Percentiles rank a stretch among this genome's conserved stretches.
Conservation (phyloP, 2,329 filamentous ascomycete genomes). For the Colletotrichum melonis region DNA sequence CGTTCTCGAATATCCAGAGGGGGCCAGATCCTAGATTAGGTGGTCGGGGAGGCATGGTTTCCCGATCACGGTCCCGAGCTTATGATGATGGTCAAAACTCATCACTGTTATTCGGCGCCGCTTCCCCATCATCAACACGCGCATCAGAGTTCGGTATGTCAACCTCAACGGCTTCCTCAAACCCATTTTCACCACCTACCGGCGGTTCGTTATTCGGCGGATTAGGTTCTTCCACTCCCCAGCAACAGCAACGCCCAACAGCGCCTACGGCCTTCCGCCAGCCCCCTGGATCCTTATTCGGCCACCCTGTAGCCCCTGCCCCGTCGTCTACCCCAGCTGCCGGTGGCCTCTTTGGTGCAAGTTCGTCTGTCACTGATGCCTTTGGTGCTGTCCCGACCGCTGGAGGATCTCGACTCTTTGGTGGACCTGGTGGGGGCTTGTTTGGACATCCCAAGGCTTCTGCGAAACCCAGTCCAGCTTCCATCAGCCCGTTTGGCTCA, state of each 20-base stretch:
- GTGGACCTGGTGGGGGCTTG: not conserved
- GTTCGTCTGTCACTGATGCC: not conserved
- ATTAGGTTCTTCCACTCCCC: too few relatives aligned
- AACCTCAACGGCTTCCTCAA: too few relatives aligned
- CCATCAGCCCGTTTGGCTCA: not conserved
- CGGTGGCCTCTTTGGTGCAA: not conserved
- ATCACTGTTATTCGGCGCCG: too few relatives aligned
- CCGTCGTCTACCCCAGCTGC: not conserved
- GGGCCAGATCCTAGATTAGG: too few relatives aligned
- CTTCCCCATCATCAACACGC: too few relatives aligned
- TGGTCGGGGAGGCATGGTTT: not conserved
- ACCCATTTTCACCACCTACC: too few relatives aligned
- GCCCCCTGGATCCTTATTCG: not conserved
- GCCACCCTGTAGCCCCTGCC: not conserved
- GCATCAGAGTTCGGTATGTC: too few relatives aligned
- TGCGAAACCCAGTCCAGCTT: too few relatives aligned
- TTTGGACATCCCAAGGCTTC: not conserved
- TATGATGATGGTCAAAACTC: too few relatives aligned
- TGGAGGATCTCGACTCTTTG: not conserved
- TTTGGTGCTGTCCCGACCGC: not conserved
- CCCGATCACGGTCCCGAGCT: too few relatives aligned
- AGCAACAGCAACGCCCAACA: not conserved
- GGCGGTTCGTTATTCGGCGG: too few relatives aligned
- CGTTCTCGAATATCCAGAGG: not conserved
- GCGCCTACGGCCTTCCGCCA: not conserved